phyloP scores from a whole-genome alignment of 2,329 filamentous ascomycete genomes.

The Tolypocladium guangdongense region DNA sequence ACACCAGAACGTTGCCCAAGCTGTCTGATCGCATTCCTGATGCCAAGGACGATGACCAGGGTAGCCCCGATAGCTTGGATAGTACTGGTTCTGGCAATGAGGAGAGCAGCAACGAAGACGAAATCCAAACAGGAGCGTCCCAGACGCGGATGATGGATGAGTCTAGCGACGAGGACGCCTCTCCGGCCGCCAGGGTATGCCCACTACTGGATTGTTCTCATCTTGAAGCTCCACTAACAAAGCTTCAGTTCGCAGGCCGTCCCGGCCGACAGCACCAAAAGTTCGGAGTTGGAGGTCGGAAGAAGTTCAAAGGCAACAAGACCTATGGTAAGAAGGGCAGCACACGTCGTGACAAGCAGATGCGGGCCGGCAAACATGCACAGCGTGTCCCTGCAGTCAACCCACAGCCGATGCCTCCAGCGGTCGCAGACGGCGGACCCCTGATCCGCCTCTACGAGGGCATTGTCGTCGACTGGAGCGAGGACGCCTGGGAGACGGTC shows the following conservation, averaged over 20 bases:
- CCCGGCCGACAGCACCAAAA: conserved; percentile 13
- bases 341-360: conserved; percentile 35
- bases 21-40: conserved; percentile 35
- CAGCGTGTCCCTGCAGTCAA: conserved; percentile 20
- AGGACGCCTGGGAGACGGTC: conserved; percentile 57
- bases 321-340: conserved; percentile 38
- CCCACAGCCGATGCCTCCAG: conserved; percentile 25
- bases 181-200: conserved; percentile 14
- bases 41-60: conserved; percentile 34
- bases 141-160: conserved; percentile 49
- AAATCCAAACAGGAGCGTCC: conserved; percentile 16
- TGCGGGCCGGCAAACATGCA: conserved; percentile 24
- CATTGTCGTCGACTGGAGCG: conserved; percentile 77
- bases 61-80: conserved; percentile 36
- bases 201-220: neutral
- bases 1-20: conserved; percentile 46
- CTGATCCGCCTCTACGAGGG: conserved; percentile 74
- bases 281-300: conserved; percentile 25
- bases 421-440: conserved; percentile 40
- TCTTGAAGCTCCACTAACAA: conserved; percentile 1
- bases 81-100: conserved; percentile 38
- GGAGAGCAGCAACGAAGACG: conserved; percentile 42
- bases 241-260: conserved; percentile 7
- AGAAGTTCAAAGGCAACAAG: conserved; percentile 35
- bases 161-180: conserved; percentile 42